Percentiles rank a stretch among this genome's conserved stretches.
These are phyloP conservation scores for Acanthamoeba culbertsoni DNA, from an alignment of 208 protist genomes.

Conservation along the genomic window DNA sequence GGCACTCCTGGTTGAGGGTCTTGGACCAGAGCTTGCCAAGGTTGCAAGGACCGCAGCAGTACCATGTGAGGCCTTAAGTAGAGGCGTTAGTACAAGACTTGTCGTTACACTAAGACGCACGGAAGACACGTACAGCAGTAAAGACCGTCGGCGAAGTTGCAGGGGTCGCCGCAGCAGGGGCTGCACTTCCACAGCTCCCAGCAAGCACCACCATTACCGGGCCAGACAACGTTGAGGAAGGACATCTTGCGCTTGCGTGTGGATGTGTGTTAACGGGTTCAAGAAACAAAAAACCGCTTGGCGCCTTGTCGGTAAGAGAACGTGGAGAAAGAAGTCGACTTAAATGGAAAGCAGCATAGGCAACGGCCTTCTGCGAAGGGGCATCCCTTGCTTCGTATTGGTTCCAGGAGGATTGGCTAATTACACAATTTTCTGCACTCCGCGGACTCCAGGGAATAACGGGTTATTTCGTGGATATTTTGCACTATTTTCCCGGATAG, in stretches of 20 bases:
- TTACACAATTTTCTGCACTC: too few relatives aligned
- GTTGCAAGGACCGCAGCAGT: constrained; percentile 35
- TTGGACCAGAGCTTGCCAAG: constrained; percentile 24
- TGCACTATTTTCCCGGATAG: too few relatives aligned
- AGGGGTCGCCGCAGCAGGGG: constrained; percentile 40
- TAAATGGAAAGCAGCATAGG: too few relatives aligned
- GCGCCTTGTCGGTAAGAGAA: not conserved
- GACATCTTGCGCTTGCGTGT: not conserved
- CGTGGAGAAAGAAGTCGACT: too few relatives aligned
- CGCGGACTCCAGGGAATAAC: too few relatives aligned
- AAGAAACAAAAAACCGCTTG: not conserved
- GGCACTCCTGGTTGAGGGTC: constrained; percentile 22
- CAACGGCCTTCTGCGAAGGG: too few relatives aligned
- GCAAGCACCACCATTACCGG: constrained; percentile 32
- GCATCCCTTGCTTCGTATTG: too few relatives aligned
- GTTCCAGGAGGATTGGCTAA: too few relatives aligned
- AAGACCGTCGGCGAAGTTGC: constrained; percentile 12
- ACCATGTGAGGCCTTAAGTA: constrained; percentile 14
- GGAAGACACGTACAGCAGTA: constrained; percentile 8
- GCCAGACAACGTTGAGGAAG: constrained; percentile 29
- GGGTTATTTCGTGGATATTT: too few relatives aligned
- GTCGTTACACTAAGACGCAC: not conserved
- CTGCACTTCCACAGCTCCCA: constrained; percentile 48
- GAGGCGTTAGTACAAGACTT: not conserved
- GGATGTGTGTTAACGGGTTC: not conserved